Evolutionary conservation across 192 early-diverging fungal genomes (phyloP).

Genomic region (Podila horticola): DNA sequence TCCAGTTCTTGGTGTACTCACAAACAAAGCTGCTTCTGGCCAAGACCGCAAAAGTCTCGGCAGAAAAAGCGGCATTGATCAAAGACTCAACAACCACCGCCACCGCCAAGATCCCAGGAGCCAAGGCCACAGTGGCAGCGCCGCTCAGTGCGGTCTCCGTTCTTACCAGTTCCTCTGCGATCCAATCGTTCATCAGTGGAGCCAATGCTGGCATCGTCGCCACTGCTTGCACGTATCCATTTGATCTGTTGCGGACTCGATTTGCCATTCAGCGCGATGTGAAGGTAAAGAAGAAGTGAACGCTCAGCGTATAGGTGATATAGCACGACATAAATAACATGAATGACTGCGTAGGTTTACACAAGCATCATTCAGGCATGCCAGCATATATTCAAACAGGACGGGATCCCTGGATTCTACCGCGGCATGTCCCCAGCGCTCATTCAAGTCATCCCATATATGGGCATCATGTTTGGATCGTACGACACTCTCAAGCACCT

Average conservation of each 20-base stretch:
- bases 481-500: constrained; percentile 70
- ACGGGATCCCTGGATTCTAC: constrained; percentile 89
- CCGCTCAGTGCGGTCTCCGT: constrained; percentile 15
- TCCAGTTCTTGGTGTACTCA: constrained; percentile 86
- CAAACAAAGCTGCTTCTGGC: constrained; percentile 60
- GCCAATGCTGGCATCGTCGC: constrained; percentile 80
- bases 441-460: constrained; percentile 93
- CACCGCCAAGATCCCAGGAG: neutral
- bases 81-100: neutral
- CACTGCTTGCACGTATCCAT: constrained; percentile 88
- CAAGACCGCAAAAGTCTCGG: constrained; percentile 10
- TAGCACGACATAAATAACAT: too few relatives aligned
- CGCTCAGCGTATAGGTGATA: too few relatives aligned
- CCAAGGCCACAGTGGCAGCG: neutral
- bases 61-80: neutral
- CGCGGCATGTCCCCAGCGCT: constrained; percentile 83
- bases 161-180: constrained; percentile 30
- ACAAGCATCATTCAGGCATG: constrained; percentile 71
- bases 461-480: constrained; percentile 91
- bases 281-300: constrained; percentile 37
- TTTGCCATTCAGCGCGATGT: constrained; percentile 86
- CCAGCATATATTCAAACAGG: constrained; percentile 68
- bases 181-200: constrained; percentile 78
- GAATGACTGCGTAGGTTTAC: constrained; percentile 61
- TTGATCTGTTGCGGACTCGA: constrained; percentile 94